Evolutionary conservation across 169 alveolate genomes (phyloP).

Genomic region (Theileria equi): DNA sequence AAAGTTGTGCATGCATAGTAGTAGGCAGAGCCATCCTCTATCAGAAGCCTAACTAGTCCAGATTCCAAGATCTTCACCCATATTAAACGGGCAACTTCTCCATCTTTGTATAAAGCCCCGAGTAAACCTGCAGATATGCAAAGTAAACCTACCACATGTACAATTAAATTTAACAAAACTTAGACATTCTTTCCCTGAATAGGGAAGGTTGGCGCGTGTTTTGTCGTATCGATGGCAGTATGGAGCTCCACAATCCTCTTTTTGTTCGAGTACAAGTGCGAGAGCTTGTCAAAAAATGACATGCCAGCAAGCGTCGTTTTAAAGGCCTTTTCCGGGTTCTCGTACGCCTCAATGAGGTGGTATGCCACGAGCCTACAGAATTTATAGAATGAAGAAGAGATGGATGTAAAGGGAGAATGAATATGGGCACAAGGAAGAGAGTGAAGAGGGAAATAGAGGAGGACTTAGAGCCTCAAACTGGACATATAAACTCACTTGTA

Average conservation of each 20-base stretch:
- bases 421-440: neutral
- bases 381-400: too few relatives aligned
- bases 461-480: neutral
- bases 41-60: too few relatives aligned
- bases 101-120: too few relatives aligned
- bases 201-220: slow-evolving; percentile 39
- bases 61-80: too few relatives aligned
- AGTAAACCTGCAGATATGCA: too few relatives aligned
- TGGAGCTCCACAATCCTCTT: slow-evolving; percentile 30
- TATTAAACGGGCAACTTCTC: too few relatives aligned
- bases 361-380: slow-evolving; percentile 45
- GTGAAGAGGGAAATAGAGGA: neutral
- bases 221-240: slow-evolving; percentile 21
- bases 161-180: slow-evolving; percentile 4
- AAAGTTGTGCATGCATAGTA: too few relatives aligned
- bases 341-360: slow-evolving; percentile 59
- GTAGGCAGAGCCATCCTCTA: too few relatives aligned
- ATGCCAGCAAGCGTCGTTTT: slow-evolving; percentile 47
- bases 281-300: slow-evolving; percentile 46
- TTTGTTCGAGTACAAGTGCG: slow-evolving; percentile 43
- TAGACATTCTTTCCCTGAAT: slow-evolving; percentile 37
- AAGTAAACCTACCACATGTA: neutral
- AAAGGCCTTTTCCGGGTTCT: slow-evolving; percentile 60
- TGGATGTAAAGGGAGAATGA: too few relatives aligned
- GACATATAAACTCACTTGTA: slow-evolving; percentile 38